phyloP scores from a whole-genome alignment of 148 eudicot species.

The Camellia granthamiana region DNA sequence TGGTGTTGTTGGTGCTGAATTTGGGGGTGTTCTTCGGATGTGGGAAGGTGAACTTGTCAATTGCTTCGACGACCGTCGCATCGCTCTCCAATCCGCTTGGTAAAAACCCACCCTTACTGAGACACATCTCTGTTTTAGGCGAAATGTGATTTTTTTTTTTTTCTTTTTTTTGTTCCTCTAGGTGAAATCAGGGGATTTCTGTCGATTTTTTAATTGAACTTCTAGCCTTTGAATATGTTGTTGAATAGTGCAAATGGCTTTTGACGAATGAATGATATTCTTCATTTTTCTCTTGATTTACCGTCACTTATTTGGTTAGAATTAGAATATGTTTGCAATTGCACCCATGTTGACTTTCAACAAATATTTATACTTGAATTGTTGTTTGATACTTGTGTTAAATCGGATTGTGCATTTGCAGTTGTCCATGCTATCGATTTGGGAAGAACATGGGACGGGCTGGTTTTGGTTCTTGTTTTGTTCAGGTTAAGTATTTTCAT shows the following conservation, averaged over 20 bases:
- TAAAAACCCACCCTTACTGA: constrained; percentile 17
- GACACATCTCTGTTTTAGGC: background rate
- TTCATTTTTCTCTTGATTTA: background rate
- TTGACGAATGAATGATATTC: background rate
- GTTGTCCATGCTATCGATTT: constrained; percentile 91
- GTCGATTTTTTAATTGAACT: no score
- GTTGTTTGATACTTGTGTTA: background rate
- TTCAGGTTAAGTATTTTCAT: constrained; percentile 49
- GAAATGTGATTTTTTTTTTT: background rate
- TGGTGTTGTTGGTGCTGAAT: constrained; percentile 28
- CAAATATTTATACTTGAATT: background rate
- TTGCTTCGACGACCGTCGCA: constrained; percentile 73
- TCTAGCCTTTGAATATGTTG: background rate
- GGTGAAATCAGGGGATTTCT: background rate
- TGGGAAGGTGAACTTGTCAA: constrained; percentile 98
- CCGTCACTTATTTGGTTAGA: no score
- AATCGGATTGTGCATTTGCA: constrained; percentile 32
- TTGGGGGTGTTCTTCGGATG: constrained; percentile 74
- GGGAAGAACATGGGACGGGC: constrained; percentile 93
- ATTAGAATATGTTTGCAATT: background rate
- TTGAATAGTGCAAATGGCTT: background rate
- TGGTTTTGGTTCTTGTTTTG: constrained; percentile 76
- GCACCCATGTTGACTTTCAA: background rate
- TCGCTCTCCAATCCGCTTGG: constrained; percentile 76
- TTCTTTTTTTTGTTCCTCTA: background rate